Percentiles rank a stretch among this genome's conserved stretches.
Conservation (phyloP, 2,329 filamentous ascomycete genomes). For the Neospermospora avenae region DNA sequence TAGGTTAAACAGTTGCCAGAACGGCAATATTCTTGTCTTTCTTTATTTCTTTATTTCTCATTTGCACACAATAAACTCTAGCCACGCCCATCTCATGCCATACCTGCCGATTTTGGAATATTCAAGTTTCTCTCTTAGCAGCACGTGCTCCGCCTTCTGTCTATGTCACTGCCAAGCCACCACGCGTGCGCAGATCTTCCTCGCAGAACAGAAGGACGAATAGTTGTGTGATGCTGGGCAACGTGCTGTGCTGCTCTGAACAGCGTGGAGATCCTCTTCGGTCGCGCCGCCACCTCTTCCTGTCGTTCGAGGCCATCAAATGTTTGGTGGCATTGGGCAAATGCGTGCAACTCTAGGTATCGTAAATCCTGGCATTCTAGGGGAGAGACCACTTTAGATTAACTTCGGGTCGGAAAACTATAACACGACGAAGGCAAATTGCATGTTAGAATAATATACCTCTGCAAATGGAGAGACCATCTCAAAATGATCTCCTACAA, state of each 20-base stretch:
- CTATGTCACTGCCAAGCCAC: not conserved
- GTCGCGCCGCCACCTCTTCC: not conserved
- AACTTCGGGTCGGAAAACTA: too few relatives aligned
- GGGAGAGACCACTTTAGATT: too few relatives aligned
- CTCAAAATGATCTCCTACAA: too few relatives aligned
- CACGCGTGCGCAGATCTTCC: not conserved
- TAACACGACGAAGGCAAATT: too few relatives aligned
- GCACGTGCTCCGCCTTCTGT: not conserved
- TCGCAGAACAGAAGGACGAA: not conserved
- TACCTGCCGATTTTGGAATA: not conserved
- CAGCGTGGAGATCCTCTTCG: not conserved
- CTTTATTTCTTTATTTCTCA: not conserved
- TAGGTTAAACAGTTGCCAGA: not conserved
- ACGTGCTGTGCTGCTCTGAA: not conserved
- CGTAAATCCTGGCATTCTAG: not conserved
- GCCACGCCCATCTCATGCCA: not conserved
- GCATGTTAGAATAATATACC: too few relatives aligned
- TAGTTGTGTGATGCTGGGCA: not conserved
- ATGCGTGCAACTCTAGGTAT: too few relatives aligned
- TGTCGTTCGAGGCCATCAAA: not conserved
- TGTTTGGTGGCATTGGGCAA: not conserved
- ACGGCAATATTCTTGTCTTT: not conserved
- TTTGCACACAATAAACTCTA: not conserved
- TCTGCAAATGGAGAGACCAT: too few relatives aligned
- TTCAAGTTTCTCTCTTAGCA: not conserved